A percentile compares a stretch with the other conserved stretches of the same genome.
phyloP scores from a whole-genome alignment of 2,329 filamentous ascomycete species.

The Clonostachys chloroleuca region DNA sequence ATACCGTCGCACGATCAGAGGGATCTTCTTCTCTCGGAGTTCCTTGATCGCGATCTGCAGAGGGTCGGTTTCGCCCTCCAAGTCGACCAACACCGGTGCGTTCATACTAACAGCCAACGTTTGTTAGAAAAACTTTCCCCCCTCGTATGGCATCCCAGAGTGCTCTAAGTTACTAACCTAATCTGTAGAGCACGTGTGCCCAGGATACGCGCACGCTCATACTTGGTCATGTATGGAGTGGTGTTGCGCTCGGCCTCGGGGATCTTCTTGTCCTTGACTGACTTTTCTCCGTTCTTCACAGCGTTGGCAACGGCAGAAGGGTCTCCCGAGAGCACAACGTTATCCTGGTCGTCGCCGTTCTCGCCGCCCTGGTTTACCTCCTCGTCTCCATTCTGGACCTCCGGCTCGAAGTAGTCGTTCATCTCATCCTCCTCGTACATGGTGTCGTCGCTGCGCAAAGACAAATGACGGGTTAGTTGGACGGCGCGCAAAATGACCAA shows the following conservation, averaged over 20 bases:
- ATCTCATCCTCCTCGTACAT: slow-evolving; percentile 68
- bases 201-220: slow-evolving; percentile 89
- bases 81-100: slow-evolving; percentile 90
- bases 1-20: slow-evolving; percentile 89
- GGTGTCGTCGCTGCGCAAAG: slow-evolving; percentile 55
- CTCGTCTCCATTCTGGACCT: slow-evolving; percentile 51
- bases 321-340: slow-evolving; percentile 58
- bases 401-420: slow-evolving; percentile 53
- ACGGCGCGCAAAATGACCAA: background rate
- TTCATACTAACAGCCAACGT: slow-evolving; percentile 67
- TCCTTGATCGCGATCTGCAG: slow-evolving; percentile 98
- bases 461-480: background rate
- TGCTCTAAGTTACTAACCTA: slow-evolving; percentile 58
- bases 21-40: slow-evolving; percentile 97
- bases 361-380: slow-evolving; percentile 42
- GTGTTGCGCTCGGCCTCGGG: slow-evolving; percentile 83
- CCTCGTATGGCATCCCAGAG: background rate
- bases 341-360: slow-evolving; percentile 46
- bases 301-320: slow-evolving; percentile 54
- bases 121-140: background rate
- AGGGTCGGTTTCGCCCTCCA: slow-evolving; percentile 96
- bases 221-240: slow-evolving; percentile 99
- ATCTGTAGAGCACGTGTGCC: slow-evolving; percentile 94
- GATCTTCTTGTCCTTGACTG: slow-evolving; percentile 79
- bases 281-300: slow-evolving; percentile 47